Evolutionary conservation across 176 grass and related monocot species (phyloP).

Genomic region (Dactylis glomerata): DNA sequence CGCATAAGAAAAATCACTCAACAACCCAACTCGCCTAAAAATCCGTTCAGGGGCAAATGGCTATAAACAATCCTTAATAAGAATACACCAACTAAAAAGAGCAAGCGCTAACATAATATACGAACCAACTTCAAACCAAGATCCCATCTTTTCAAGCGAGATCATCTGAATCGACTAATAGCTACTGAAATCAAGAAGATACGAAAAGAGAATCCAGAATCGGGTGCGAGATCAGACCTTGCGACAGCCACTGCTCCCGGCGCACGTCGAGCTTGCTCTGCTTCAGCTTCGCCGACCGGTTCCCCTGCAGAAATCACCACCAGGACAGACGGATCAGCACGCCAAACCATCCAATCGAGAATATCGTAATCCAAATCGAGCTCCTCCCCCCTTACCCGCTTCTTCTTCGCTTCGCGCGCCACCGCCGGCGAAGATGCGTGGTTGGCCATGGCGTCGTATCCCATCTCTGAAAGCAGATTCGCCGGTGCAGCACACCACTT

Average conservation of each 20-base stretch:
- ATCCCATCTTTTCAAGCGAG: slow-evolving; percentile 1
- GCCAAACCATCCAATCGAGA: background rate
- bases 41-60: too few relatives aligned
- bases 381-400: slow-evolving; percentile 38
- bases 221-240: slow-evolving; percentile 52
- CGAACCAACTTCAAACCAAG: slow-evolving; percentile 10
- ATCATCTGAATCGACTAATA: background rate
- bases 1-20: slow-evolving; percentile 17
- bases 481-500: background rate
- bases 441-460: slow-evolving; percentile 47
- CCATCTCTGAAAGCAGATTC: slow-evolving; percentile 33
- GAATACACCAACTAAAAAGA: background rate
- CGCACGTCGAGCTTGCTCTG: slow-evolving; percentile 89
- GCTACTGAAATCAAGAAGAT: slow-evolving; percentile 1
- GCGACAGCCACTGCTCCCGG: slow-evolving; percentile 91
- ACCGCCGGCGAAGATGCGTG: slow-evolving; percentile 38
- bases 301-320: slow-evolving; percentile 42
- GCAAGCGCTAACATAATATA: background rate
- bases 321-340: slow-evolving; percentile 29
- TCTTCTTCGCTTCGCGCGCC: slow-evolving; percentile 74
- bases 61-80: too few relatives aligned
- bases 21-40: slow-evolving; percentile 24
- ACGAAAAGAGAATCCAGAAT: background rate
- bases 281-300: slow-evolving; percentile 84
- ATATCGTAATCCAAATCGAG: slow-evolving; percentile 25